phyloP scores from a whole-genome alignment of 352 stramenopile genomes.

The Phytophthora europaea region DNA sequence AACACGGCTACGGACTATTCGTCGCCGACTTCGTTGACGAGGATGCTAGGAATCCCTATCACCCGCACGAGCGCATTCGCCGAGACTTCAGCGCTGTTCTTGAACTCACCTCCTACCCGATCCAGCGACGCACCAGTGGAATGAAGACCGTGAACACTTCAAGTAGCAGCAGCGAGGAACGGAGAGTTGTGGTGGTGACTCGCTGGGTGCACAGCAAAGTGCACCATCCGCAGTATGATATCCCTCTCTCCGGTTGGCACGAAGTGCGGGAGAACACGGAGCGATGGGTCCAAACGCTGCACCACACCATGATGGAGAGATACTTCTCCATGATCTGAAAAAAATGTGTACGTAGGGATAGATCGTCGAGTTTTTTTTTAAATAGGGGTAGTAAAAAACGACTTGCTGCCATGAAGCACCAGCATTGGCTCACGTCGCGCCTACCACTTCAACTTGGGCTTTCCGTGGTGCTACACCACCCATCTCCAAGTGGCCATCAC shows the following conservation, averaged over 20 bases:
- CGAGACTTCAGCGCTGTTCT: constrained; percentile 46
- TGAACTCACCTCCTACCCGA: constrained; percentile 34
- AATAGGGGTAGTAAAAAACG: too few species aligned
- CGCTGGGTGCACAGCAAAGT: constrained; percentile 40
- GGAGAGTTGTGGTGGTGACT: constrained; percentile 35
- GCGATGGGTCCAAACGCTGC: constrained; percentile 38
- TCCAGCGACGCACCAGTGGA: constrained; percentile 7
- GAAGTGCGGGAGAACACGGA: constrained; percentile 43
- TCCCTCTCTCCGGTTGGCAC: constrained; percentile 34
- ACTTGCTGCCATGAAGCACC: too few species aligned
- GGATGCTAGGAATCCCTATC: constrained; percentile 54
- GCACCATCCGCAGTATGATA: constrained; percentile 37
- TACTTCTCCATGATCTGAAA: constrained; percentile 26
- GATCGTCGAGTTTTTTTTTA: too few species aligned
- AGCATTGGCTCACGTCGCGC: too few species aligned
- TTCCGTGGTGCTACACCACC: too few species aligned
- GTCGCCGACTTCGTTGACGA: constrained; percentile 51
- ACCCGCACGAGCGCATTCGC: constrained; percentile 44
- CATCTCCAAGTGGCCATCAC: too few species aligned
- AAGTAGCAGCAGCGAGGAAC: constrained; percentile 14
- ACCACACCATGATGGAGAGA: constrained; percentile 33
- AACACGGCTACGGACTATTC: constrained; percentile 38
- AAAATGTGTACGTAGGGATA: neutral
- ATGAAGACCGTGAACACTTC: constrained; percentile 10
- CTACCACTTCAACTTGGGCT: too few species aligned